Evolutionary conservation across 768 basidiomycete genomes (phyloP).

Genomic region (Sutorius australiensis): DNA sequence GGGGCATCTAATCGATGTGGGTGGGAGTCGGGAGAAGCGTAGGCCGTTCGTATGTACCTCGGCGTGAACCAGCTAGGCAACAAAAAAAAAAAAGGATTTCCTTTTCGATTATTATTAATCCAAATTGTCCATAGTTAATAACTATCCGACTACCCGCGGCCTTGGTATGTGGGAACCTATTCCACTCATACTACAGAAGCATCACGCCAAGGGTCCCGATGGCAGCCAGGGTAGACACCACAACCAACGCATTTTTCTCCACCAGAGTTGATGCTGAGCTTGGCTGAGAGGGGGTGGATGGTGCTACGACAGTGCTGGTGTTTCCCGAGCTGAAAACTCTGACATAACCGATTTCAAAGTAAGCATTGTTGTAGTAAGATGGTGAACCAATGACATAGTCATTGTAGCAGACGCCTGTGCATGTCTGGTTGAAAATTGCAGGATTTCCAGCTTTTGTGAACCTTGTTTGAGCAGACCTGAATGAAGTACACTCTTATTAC

Average conservation of each 20-base stretch:
- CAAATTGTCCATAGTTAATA: background rate
- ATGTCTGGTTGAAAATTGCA: constrained; percentile 55
- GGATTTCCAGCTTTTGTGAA: constrained; percentile 43
- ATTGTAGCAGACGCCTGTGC: constrained; percentile 63
- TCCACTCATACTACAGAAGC: constrained; percentile 4
- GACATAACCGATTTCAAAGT: constrained; percentile 68
- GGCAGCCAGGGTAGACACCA: constrained; percentile 8
- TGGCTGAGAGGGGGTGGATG: constrained; percentile 14
- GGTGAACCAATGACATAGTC: constrained; percentile 65
- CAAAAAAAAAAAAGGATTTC: background rate
- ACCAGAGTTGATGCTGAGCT: constrained; percentile 5
- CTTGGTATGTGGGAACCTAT: background rate
- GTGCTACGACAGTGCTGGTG: constrained; percentile 24
- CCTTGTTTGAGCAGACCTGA: constrained; percentile 11
- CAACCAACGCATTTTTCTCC: constrained; percentile 1
- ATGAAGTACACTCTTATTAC: background rate
- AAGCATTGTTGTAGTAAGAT: constrained; percentile 59
- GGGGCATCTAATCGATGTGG: background rate
- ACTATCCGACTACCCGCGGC: background rate
- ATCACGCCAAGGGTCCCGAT: constrained; percentile 16
- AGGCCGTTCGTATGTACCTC: background rate
- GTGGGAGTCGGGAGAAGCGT: background rate
- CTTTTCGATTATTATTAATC: background rate
- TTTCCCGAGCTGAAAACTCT: constrained; percentile 42
- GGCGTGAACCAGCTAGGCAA: background rate